A percentile compares a stretch with the other conserved stretches of the same genome.
phyloP scores from a whole-genome alignment of 805 yeast genomes.

The Candida qinlingensis region DNA sequence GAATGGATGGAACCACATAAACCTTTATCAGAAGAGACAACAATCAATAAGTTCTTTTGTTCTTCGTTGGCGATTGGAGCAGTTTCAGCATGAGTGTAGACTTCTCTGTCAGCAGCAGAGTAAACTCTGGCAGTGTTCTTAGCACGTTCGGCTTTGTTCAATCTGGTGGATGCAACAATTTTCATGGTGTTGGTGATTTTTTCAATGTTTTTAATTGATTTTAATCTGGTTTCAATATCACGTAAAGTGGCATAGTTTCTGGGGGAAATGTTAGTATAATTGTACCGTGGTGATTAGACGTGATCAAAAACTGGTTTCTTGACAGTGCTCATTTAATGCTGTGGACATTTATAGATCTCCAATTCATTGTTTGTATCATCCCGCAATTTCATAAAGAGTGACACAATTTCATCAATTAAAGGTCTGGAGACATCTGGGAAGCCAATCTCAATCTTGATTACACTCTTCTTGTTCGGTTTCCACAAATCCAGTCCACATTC shows the following conservation, averaged over 20 bases:
- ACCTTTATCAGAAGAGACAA: constrained; percentile 95
- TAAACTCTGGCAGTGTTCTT: constrained; percentile 84
- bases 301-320: background rate
- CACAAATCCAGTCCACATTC: background rate
- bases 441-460: background rate
- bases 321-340: too few species aligned
- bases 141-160: constrained; percentile 92
- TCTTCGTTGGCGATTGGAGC: constrained; percentile 42
- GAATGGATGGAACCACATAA: constrained; percentile 98
- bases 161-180: constrained; percentile 97
- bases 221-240: constrained; percentile 96
- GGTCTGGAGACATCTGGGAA: background rate
- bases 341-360: too few species aligned
- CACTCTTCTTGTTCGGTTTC: background rate
- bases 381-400: background rate
- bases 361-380: too few species aligned
- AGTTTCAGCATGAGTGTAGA: constrained; percentile 79
- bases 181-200: constrained; percentile 99
- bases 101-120: constrained; percentile 73
- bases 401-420: background rate
- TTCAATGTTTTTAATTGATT: constrained; percentile 97
- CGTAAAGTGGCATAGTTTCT: constrained; percentile 97
- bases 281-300: background rate
- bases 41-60: constrained; percentile 73
- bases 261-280: constrained; percentile 15